Base-by-base conservation (phyloP, 306 rosid species). In the Cotoneaster glaucophyllus region DNA sequence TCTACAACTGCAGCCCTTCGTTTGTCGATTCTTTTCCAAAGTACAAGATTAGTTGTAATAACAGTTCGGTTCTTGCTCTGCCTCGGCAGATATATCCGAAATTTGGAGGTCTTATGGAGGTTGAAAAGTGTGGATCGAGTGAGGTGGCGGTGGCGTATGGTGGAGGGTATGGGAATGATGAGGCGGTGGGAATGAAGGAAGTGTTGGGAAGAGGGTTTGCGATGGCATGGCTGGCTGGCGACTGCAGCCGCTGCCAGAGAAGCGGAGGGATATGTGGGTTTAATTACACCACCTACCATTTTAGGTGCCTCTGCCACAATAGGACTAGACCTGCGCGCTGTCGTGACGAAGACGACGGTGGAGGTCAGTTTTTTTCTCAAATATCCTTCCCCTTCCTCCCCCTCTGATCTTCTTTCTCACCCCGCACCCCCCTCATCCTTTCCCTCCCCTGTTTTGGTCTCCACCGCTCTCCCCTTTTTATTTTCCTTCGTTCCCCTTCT, bases 191-290 rank as follows among this genome's bases (percentile, higher is more conserved):
- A 34, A 6, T 34, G 39, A 34, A 18, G 52, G 89, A 73, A 26
- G 83, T 70, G 2, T 3, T 84, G 86, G 81, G 76, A 25, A 81
- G 73, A 69, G 97, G 97, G 69, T 85, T 89, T 21, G 11, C 24
- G 77, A 29, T 89, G 74, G 69, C 43, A 2, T 91, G 97, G 97
- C 37, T 22, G 0, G 93, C 85, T 0, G 4, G 78, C 8, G 37
- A 71, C 34, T 91, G 93, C 69, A 74, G 1, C 6, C 0, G 0
- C 11, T 89, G 95, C 74, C 22, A 6, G 11, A 0, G 0, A 0
- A 88, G 74, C 0, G 84, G 86, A 43, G 95, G 97, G 8, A 59
- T 64, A 50, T 93, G 96, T 52, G 96, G 96, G 0, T 92, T 88
- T 53, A 43, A 83, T 2, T 0, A 0, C 0, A 1, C 0, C 0